Evolutionary conservation across 768 basidiomycete species (phyloP).

Genomic region (Amyloporia xantha): DNA sequence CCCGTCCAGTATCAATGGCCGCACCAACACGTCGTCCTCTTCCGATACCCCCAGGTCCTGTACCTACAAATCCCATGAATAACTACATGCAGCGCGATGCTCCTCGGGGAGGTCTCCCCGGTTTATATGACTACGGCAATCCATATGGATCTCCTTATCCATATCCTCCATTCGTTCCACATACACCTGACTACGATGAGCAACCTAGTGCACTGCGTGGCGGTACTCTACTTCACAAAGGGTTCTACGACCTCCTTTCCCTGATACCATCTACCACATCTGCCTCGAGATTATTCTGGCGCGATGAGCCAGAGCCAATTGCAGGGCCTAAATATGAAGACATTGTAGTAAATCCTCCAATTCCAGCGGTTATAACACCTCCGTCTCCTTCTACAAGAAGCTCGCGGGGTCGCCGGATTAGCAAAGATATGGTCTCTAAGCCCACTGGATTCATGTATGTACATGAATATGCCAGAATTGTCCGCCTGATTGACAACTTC

Average conservation of each 20-base stretch:
- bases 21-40: slow-evolving; percentile 26
- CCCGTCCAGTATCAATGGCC: slow-evolving; percentile 2
- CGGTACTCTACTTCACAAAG: slow-evolving; percentile 77
- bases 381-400: slow-evolving; percentile 24
- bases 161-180: slow-evolving; percentile 21
- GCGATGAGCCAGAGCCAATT: slow-evolving; percentile 36
- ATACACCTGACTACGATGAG: slow-evolving; percentile 31
- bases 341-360: slow-evolving; percentile 24
- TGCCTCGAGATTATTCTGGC: slow-evolving; percentile 61
- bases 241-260: slow-evolving; percentile 82
- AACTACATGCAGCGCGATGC: slow-evolving; percentile 1
- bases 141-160: slow-evolving; percentile 31
- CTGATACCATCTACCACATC: slow-evolving; percentile 64
- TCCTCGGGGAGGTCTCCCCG: slow-evolving; percentile 10
- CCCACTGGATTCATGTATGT: slow-evolving; percentile 83
- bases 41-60: slow-evolving; percentile 22
- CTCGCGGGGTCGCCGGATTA: slow-evolving; percentile 61
- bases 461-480: slow-evolving; percentile 11
- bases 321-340: slow-evolving; percentile 71
- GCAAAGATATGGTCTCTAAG: slow-evolving; percentile 84
- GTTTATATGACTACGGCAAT: slow-evolving; percentile 18
- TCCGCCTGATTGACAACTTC: slow-evolving; percentile 10
- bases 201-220: slow-evolving; percentile 45
- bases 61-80: slow-evolving; percentile 1
- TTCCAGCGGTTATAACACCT: slow-evolving; percentile 23